Evolutionary conservation across 208 protist species (phyloP), one percentile per base, ranked within the genome.

Genomic region (Vickermania spadyakhi): DNA sequence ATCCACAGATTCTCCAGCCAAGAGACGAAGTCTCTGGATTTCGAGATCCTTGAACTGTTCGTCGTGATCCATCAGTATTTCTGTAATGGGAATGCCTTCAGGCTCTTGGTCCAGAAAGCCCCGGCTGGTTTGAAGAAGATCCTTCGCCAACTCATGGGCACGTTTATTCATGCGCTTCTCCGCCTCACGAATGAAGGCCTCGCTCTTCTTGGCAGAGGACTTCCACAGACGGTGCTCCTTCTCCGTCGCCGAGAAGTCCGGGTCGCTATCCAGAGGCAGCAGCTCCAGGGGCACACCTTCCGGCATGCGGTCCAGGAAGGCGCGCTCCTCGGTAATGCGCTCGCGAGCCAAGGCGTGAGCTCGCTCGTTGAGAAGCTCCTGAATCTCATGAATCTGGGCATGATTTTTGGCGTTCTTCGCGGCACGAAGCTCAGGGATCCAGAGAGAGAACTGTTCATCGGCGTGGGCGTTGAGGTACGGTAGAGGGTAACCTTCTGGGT

Each of bases 41-140:
- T 86, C 81, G 52, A 73, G 64, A 21, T 52, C 52, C 31, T 69
- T 58, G 59, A 86, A 93, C 27, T 51, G 30, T 11, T 52, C 54
- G 67, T 93, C 79, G 25, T 56, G 22, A 66, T 83, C 75, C 4
- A 93, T 76, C 21, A 71, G 75, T 22, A 93, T 60, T 22, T 87
- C 71, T 13, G 42, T 59, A 22, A 93, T 67, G 42, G 77, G 54
- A 31, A 93, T 59, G 41, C 82, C 80, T 55, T 88, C 79, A 30
- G 80, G 86, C 58, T 81, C 70, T n/a, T 70, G 72, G 56, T 89
- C 77, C 18, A 93, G 73, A 63, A 81, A 86, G 53, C 36, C 75
- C 50, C 81, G 73, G 60, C 74, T 80, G n/a, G 52, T 56, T 23
- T 59, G 50, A n/a, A 89, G 62, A 28, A 75, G 72, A 2, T 76